phyloP scores from a whole-genome alignment of 495 filamentous ascomycete genomes.

The Penicillium arizonense region DNA sequence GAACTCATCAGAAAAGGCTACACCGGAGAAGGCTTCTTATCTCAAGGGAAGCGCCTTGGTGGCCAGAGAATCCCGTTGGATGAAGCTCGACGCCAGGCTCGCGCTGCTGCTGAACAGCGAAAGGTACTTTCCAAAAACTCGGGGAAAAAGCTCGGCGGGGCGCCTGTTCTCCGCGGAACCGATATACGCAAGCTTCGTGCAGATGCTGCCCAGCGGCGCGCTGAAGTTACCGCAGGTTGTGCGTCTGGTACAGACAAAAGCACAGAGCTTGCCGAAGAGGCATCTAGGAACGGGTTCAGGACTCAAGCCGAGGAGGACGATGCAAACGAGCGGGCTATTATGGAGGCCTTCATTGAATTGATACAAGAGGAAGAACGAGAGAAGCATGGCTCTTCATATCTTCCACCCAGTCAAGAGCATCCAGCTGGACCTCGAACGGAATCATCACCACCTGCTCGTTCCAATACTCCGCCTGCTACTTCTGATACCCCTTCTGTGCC shows the following conservation, averaged over 20 bases:
- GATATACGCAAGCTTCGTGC: conserved; percentile 77
- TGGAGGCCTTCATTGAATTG: conserved; percentile 82
- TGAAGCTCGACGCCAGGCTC: conserved; percentile 74
- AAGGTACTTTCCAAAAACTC: conserved; percentile 57
- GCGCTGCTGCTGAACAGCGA: conserved; percentile 73
- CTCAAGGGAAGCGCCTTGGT: conserved; percentile 70
- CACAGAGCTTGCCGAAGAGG: conserved; percentile 63
- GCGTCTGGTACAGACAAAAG: conserved; percentile 62
- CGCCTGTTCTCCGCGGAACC: conserved; percentile 55
- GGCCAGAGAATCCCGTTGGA: conserved; percentile 62
- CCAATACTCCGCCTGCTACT: conserved; percentile 9
- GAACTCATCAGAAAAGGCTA: conserved; percentile 76
- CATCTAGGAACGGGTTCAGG: conserved; percentile 69
- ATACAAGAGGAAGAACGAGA: conserved; percentile 80
- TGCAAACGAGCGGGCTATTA: conserved; percentile 86
- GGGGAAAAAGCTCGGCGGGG: conserved; percentile 74
- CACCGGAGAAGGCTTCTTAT: conserved; percentile 87
- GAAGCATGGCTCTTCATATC: conserved; percentile 64
- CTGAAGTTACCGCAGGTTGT: conserved; percentile 68
- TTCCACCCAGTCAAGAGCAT: conserved; percentile 60
- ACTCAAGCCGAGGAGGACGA: conserved; percentile 88
- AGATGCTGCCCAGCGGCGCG: conserved; percentile 68
- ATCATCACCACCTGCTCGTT: conserved; percentile 21
- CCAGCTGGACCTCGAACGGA: conserved; percentile 51
- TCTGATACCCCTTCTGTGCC: neutral